Conservation (phyloP, 345 rosid species). For the Corymbia maculata region DNA sequence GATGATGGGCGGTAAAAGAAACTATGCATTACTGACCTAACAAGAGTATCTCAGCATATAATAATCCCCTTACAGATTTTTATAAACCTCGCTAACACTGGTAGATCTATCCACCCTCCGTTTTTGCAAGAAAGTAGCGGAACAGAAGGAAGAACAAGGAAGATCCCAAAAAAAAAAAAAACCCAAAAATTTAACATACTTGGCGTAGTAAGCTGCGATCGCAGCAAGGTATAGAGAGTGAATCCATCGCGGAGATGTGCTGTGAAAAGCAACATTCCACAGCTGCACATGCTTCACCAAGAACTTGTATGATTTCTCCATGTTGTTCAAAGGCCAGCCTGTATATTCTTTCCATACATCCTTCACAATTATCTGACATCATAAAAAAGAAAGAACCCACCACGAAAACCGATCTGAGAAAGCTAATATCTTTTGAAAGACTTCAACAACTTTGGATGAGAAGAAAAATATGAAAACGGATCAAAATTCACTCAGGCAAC, state of each 20-base stretch:
- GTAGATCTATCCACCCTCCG: background rate
- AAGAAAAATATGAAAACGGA: background rate
- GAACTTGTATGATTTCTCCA: conserved; percentile 93
- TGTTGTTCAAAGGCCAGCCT: conserved; percentile 93
- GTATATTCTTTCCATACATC: conserved; percentile 98
- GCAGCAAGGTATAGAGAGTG: conserved; percentile 84
- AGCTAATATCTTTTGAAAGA: background rate
- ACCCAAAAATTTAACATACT: conserved; percentile 23
- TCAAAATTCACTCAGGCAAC: background rate
- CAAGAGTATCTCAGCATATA: background rate
- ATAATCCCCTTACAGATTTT: background rate
- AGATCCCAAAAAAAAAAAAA: background rate
- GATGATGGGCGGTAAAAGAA: background rate
- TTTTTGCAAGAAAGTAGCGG: background rate
- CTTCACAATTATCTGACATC: conserved; percentile 66
- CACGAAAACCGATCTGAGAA: background rate
- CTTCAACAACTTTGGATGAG: background rate
- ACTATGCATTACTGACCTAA: background rate
- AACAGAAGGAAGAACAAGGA: background rate
- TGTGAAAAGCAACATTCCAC: conserved; percentile 93
- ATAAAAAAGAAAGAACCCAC: background rate
- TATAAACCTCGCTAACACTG: background rate
- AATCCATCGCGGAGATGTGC: conserved; percentile 92
- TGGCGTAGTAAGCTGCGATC: conserved; percentile 94
- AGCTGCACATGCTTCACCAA: conserved; percentile 95